Percentiles rank a stretch among this genome's conserved stretches.
Conservation (phyloP, 1,139 yeast species). For the Wickerhamiella pararugosa region DNA sequence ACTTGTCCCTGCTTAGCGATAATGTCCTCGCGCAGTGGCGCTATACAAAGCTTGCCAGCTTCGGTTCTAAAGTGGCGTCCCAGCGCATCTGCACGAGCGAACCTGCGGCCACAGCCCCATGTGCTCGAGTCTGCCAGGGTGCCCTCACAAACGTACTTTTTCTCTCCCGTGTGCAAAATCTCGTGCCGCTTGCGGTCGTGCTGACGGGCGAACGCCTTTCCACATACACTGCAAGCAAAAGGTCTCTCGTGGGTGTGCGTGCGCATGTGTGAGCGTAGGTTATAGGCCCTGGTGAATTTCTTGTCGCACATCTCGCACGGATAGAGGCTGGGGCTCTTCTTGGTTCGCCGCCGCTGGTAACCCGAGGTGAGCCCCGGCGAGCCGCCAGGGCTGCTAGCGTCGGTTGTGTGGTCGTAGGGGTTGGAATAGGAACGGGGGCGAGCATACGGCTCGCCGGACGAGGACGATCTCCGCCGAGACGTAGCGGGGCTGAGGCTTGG, state of each 20-base stretch:
- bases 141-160: slow-evolving; percentile 75
- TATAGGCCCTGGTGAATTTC: slow-evolving; percentile 81
- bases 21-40: slow-evolving; percentile 59
- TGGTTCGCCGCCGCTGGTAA: slow-evolving; percentile 24
- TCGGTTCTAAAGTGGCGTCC: slow-evolving; percentile 91
- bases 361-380: neutral
- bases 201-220: slow-evolving; percentile 89
- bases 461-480: slow-evolving; percentile 1
- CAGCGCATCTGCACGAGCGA: slow-evolving; percentile 92
- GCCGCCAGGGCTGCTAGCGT: slow-evolving; percentile 3
- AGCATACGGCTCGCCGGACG: neutral
- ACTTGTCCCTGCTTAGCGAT: slow-evolving; percentile 18
- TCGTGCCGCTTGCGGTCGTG: slow-evolving; percentile 92
- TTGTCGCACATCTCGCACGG: slow-evolving; percentile 79
- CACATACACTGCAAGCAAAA: slow-evolving; percentile 70
- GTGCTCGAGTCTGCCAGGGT: slow-evolving; percentile 42
- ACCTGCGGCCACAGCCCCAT: slow-evolving; percentile 90
- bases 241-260: slow-evolving; percentile 95
- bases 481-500: slow-evolving; percentile 3
- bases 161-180: slow-evolving; percentile 82
- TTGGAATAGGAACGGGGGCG: slow-evolving; percentile 5
- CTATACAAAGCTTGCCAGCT: slow-evolving; percentile 74
- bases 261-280: slow-evolving; percentile 75
- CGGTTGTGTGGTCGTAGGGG: slow-evolving; percentile 5
- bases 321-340: slow-evolving; percentile 65